Percentiles rank a stretch among this genome's conserved stretches.
phyloP scores from a whole-genome alignment of 73 alveolate species.

The Breviolum minutum region DNA sequence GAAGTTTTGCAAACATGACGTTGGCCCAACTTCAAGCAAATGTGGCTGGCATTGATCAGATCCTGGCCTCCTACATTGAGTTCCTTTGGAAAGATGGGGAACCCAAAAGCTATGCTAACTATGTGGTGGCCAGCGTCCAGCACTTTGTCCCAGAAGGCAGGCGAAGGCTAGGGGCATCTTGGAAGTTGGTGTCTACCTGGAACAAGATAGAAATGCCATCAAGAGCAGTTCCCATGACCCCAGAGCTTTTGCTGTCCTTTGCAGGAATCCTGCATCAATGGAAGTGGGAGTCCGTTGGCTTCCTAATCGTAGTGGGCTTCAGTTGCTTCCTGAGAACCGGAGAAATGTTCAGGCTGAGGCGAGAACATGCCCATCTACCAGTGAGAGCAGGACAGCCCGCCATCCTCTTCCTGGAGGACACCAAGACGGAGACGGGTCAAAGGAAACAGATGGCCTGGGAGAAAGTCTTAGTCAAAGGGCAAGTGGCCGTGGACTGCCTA shows the following conservation, averaged over 20 bases:
- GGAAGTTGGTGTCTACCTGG: slow-evolving; percentile 9
- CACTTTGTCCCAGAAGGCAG: not conserved
- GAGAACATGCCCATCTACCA: not conserved
- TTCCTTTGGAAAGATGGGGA: slow-evolving; percentile 23
- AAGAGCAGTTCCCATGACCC: not conserved
- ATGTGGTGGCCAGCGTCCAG: not conserved
- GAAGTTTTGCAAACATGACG: not conserved
- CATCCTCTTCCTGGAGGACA: not conserved
- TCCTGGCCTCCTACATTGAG: not conserved
- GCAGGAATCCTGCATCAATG: not conserved
- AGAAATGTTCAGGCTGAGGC: not conserved
- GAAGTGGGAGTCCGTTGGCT: not conserved
- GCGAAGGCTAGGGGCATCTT: not conserved
- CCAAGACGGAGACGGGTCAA: not conserved
- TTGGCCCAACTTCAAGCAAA: not conserved
- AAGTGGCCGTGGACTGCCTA: not conserved
- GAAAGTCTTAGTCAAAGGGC: not conserved
- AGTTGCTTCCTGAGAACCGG: not conserved
- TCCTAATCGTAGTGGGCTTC: not conserved
- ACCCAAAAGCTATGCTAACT: not conserved
- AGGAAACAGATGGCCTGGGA: not conserved
- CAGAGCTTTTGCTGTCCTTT: not conserved
- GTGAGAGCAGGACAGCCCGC: not conserved
- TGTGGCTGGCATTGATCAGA: not conserved
- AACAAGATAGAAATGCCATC: not conserved